These are phyloP conservation scores for Penicillium corylophilum DNA, from an alignment of 2,329 filamentous ascomycete species.

Conservation along the genomic window DNA sequence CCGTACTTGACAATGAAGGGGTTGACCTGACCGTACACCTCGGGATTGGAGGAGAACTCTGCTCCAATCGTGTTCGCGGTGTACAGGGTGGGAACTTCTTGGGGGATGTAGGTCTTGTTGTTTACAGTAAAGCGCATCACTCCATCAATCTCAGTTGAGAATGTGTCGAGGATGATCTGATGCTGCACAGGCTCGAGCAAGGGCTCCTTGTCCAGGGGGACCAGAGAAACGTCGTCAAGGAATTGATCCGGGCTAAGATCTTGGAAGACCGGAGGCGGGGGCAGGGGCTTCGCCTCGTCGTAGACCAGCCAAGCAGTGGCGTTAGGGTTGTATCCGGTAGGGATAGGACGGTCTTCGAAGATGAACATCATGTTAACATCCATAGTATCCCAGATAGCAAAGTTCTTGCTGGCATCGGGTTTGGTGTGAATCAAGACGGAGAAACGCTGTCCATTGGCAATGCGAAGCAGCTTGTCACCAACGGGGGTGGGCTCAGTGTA, in stretches of 20 bases:
- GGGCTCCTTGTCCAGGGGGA: constrained; percentile 24
- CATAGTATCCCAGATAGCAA: constrained; percentile 67
- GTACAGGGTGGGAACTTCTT: constrained; percentile 78
- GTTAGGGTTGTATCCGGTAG: constrained; percentile 63
- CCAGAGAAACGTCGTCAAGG: constrained; percentile 62
- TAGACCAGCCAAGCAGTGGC: constrained; percentile 53
- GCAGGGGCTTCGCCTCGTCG: constrained; percentile 47
- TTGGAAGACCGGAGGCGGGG: constrained; percentile 55
- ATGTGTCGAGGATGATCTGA: constrained; percentile 42
- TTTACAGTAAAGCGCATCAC: constrained; percentile 64
- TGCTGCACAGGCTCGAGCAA: constrained; percentile 30
- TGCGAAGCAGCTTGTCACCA: constrained; percentile 62
- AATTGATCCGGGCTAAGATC: constrained; percentile 54
- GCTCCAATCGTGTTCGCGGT: constrained; percentile 64
- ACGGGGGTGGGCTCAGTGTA: constrained; percentile 35
- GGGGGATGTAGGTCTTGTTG: constrained; percentile 70
- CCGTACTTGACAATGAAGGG: constrained; percentile 66
- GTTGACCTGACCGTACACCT: constrained; percentile 68
- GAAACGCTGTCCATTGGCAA: constrained; percentile 66
- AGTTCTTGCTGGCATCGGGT: constrained; percentile 62
- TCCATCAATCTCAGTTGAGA: constrained; percentile 69
- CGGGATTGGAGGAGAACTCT: constrained; percentile 54
- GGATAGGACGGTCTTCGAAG: constrained; percentile 47
- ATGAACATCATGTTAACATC: constrained; percentile 56
- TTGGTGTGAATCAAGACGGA: constrained; percentile 59